Evolutionary conservation across 192 early-diverging fungal genomes (phyloP), one percentile per base, ranked within the genome.

Genomic region (Spizellomyces punctatus): DNA sequence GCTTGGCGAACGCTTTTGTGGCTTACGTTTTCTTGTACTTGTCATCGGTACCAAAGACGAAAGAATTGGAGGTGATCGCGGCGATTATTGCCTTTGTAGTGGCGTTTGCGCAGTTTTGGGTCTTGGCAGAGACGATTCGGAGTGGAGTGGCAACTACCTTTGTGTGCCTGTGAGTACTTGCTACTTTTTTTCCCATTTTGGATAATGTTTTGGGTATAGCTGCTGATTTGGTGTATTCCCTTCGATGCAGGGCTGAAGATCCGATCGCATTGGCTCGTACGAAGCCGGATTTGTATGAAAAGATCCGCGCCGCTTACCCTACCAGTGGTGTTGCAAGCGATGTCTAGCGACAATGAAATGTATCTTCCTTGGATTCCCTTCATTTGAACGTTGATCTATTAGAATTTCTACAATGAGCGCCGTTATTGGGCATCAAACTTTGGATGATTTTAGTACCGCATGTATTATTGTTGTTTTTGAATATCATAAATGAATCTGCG

Each of bases 71-170:
- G 10, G 14, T n/a, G 8, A 41, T 61, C 36, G 41, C 47, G 50
- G 12, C 14, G 14, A 54, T 54, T 12, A 54, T 67, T 17, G 85
- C 85, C 65, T 90, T 96, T 57, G 79, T 98, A 42, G 76, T 94
- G 54, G 95, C 93, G 12, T 77, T 86, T 42, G 84, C 87, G 60
- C 88, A 94, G 85, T 94, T 97, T 72, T 88, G 82, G 58, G 80
- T 92, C 19, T 76, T 95, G 46, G 82, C 87, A 41, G 89, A 88
- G 61, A 91, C 92, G 50, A 89, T 98, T 36, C 84, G 90, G 46
- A 91, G 89, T 63, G 95, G 93, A 22, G 89, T 91, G 3, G 85
- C 92, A 0, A 93, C 95, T 6, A 95, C 95, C 0, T 97, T 95
- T 85, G 95, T 98, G 5, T 96, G 95, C 68, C 67, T 98, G 65